phyloP scores from a whole-genome alignment of 352 stramenopile genomes.

The Pseudoperonospora humuli region DNA sequence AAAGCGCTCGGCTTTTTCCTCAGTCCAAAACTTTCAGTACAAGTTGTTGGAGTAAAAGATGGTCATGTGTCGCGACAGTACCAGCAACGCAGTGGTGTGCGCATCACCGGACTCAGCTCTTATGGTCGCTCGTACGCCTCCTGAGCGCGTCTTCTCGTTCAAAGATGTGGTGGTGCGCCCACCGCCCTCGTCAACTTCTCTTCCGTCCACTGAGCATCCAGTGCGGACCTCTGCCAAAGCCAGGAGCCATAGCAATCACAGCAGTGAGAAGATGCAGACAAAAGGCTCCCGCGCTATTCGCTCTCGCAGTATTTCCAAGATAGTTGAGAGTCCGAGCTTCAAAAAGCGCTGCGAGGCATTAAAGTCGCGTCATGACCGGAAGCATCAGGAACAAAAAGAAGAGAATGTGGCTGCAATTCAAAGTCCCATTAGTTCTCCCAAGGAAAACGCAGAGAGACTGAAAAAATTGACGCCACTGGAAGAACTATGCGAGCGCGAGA shows the following conservation, averaged over 20 bases:
- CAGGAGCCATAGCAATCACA: no score
- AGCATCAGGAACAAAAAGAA: constrained; percentile 15
- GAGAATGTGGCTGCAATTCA: background rate
- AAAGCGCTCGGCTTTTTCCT: no score
- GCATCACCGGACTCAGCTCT: no score
- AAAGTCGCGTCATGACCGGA: constrained; percentile 13
- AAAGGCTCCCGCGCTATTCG: constrained; percentile 7
- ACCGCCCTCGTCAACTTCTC: background rate
- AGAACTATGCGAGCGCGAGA: constrained; percentile 27
- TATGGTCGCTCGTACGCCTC: no score
- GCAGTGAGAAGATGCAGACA: background rate
- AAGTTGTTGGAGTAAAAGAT: no score
- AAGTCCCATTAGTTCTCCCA: background rate
- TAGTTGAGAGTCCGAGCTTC: constrained; percentile 32
- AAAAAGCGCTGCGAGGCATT: constrained; percentile 39
- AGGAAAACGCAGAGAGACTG: background rate
- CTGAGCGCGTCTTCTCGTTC: background rate
- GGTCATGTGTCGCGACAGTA: no score
- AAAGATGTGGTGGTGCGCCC: background rate
- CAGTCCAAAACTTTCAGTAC: no score
- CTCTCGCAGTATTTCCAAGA: constrained; percentile 30
- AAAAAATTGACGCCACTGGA: constrained; percentile 25
- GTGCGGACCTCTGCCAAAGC: no score
- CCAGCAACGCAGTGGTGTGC: no score
- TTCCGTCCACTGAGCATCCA: no score